A percentile compares a stretch with the other conserved stretches of the same genome.
Conservation (phyloP, 768 basidiomycete genomes). For the Suillus lakei region DNA sequence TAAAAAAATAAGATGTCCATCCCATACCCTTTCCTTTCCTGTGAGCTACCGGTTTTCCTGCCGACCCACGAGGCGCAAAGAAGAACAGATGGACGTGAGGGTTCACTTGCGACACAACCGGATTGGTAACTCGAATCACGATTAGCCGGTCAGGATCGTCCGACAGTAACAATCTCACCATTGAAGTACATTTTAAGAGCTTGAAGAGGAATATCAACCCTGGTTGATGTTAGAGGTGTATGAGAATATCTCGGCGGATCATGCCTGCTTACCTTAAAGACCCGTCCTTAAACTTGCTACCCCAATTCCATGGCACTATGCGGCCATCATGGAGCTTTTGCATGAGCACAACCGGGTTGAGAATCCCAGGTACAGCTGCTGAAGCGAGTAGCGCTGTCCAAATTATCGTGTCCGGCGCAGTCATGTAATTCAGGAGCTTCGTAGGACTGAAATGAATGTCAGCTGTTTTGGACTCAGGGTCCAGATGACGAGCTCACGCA, state of each 20-base stretch:
- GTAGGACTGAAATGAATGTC: conserved; percentile 67
- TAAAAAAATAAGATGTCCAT: not conserved
- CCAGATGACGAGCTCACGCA: conserved; percentile 54
- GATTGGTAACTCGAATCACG: conserved; percentile 71
- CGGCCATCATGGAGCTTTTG: conserved; percentile 83
- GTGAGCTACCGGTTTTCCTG: conserved; percentile 93
- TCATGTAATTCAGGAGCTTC: conserved; percentile 93
- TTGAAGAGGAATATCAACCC: conserved; percentile 95
- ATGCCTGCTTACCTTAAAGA: conserved; percentile 65
- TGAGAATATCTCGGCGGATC: conserved; percentile 4
- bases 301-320: conserved; percentile 93
- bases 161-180: conserved; percentile 43
- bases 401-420: conserved; percentile 90
- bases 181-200: conserved; percentile 89
- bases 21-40: conserved; percentile 82
- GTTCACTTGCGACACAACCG: conserved; percentile 94
- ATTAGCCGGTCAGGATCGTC: conserved; percentile 13
- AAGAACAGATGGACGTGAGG: conserved; percentile 92
- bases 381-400: conserved; percentile 86
- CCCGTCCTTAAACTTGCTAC: conserved; percentile 92
- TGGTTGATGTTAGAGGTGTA: conserved; percentile 31
- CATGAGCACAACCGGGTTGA: conserved; percentile 96
- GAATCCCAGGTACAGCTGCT: conserved; percentile 93
- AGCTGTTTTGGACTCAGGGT: not conserved
- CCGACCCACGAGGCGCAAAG: conserved; percentile 88